phyloP scores from a whole-genome alignment of 768 basidiomycete genomes.

The Rhizopogon rudus region DNA sequence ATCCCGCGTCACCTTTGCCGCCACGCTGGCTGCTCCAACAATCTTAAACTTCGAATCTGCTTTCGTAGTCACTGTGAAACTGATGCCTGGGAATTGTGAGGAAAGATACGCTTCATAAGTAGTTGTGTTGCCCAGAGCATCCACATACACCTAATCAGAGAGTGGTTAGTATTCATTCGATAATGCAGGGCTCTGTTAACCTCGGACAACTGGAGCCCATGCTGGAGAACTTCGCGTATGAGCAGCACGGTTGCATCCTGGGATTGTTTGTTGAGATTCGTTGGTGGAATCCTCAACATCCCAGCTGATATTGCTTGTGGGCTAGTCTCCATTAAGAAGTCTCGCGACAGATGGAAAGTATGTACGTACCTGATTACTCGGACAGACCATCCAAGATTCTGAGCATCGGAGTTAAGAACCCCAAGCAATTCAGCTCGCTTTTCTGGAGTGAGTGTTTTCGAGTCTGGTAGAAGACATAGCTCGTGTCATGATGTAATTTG shows the following conservation, averaged over 20 bases:
- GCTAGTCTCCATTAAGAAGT: slow-evolving; percentile 33
- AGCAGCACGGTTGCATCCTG: slow-evolving; percentile 88
- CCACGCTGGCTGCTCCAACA: slow-evolving; percentile 96
- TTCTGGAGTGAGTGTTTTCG: slow-evolving; percentile 80
- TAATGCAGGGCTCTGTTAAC: slow-evolving; percentile 29
- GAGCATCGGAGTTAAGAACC: slow-evolving; percentile 63
- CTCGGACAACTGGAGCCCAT: slow-evolving; percentile 76
- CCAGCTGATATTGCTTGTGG: slow-evolving; percentile 89
- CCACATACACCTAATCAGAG: slow-evolving; percentile 76
- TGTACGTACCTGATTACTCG: slow-evolving; percentile 58
- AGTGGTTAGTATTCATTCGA: neutral
- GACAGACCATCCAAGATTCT: slow-evolving; percentile 78
- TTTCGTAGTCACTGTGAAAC: slow-evolving; percentile 86
- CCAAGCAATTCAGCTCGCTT: slow-evolving; percentile 60
- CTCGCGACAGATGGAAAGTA: neutral
- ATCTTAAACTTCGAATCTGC: slow-evolving; percentile 97
- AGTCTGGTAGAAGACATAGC: slow-evolving; percentile 54
- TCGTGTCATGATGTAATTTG: neutral
- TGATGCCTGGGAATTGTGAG: slow-evolving; percentile 73
- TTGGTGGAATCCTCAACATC: slow-evolving; percentile 82
- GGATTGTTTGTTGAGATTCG: slow-evolving; percentile 84
- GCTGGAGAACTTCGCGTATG: slow-evolving; percentile 79
- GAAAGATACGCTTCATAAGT: slow-evolving; percentile 85
- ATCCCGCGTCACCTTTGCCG: slow-evolving; percentile 95
- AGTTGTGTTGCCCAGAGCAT: slow-evolving; percentile 85